These are phyloP conservation scores for Yamadazyma sp. DNA, from an alignment of 1,139 yeast species.

Conservation along the genomic window DNA sequence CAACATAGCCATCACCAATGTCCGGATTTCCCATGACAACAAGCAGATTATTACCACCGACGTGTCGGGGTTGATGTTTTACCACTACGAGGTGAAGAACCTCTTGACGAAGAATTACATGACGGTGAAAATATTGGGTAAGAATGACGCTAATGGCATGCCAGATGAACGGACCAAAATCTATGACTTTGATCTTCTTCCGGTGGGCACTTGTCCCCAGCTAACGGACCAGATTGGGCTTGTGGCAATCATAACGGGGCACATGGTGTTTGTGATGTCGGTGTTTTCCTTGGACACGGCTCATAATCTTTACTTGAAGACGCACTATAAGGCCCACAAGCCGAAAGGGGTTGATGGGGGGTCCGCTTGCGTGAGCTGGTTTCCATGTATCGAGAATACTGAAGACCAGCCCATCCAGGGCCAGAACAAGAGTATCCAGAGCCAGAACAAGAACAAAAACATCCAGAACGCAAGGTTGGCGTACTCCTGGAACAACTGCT, in stretches of 20 bases:
- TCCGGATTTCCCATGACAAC: constrained; percentile 53
- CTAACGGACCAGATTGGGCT: constrained; percentile 58
- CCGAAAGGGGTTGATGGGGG: constrained; percentile 28
- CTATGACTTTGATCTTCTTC: constrained; percentile 44
- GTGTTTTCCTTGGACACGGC: constrained; percentile 48
- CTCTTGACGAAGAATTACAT: constrained; percentile 50
- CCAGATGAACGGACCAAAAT: constrained; percentile 17
- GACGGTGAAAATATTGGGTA: constrained; percentile 56
- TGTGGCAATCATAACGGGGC: constrained; percentile 59
- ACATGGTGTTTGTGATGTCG: constrained; percentile 53
- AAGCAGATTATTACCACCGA: constrained; percentile 58
- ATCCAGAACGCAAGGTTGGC: constrained; percentile 54
- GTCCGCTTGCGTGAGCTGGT: constrained; percentile 59
- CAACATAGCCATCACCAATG: constrained; percentile 35
- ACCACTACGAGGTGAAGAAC: constrained; percentile 59
- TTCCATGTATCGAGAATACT: constrained; percentile 34
- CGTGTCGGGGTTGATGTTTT: constrained; percentile 55
- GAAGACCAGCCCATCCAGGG: no score
- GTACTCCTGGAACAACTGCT: constrained; percentile 62
- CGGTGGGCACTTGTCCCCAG: constrained; percentile 53
- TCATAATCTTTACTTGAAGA: constrained; percentile 27
- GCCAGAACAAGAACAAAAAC: no score
- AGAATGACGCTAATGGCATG: constrained; percentile 30
- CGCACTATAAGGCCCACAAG: constrained; percentile 54
- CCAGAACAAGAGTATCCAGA: no score